Evolutionary conservation across 73 alveolate genomes (phyloP).

Genomic region (Paramecium caudatum): DNA sequence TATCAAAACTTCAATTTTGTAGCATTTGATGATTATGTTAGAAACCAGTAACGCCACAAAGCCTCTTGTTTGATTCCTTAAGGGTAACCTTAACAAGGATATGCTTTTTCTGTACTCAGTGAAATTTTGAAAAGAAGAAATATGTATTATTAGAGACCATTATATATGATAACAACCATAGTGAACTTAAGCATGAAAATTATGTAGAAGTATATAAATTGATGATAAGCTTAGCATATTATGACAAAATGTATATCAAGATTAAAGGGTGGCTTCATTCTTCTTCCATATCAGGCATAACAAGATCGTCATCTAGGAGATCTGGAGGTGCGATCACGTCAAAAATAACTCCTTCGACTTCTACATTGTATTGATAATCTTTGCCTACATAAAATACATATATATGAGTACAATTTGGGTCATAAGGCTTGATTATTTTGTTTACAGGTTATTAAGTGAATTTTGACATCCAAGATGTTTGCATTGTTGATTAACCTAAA

Average conservation of each 20-base stretch:
- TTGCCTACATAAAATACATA: not conserved
- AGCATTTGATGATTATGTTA: too few relatives aligned
- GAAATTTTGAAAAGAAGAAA: not conserved
- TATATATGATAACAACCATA: not conserved
- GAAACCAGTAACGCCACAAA: too few relatives aligned
- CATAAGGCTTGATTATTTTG: not conserved
- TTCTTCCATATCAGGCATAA: not conserved
- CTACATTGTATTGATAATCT: constrained; percentile 5
- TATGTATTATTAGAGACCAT: not conserved
- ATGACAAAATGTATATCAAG: not conserved
- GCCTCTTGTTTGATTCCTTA: too few relatives aligned
- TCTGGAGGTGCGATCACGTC: constrained; percentile 55
- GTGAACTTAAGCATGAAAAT: not conserved
- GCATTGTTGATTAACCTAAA: not conserved
- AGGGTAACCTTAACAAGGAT: not conserved
- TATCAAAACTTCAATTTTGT: too few relatives aligned
- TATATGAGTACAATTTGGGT: constrained; percentile 15
- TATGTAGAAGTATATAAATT: not conserved
- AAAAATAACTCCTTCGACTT: constrained; percentile 36
- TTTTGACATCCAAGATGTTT: not conserved
- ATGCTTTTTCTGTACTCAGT: not conserved
- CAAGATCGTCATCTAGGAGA: constrained; percentile 7
- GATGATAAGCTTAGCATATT: too few relatives aligned
- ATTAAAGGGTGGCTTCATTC: not conserved
- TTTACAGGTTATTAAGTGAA: not conserved